Evolutionary conservation across 768 basidiomycete species (phyloP).

Genomic region (Ramaria rubella): DNA sequence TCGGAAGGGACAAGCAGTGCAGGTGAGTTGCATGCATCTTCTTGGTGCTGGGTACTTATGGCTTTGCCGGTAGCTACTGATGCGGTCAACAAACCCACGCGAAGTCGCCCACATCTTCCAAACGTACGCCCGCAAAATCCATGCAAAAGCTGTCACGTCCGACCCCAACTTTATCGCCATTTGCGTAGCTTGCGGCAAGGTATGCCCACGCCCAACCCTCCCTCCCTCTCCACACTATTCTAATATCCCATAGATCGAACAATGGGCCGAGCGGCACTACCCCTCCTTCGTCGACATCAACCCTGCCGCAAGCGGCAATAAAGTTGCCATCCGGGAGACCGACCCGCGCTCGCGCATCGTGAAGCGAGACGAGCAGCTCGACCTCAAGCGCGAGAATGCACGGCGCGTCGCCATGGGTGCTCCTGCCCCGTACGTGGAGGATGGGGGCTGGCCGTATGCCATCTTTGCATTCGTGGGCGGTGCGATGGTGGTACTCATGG

Average conservation of each 20-base stretch:
- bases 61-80: conserved; percentile 60
- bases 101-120: conserved; percentile 89
- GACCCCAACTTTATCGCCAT: conserved; percentile 86
- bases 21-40: conserved; percentile 41
- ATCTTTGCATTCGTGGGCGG: conserved; percentile 12
- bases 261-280: conserved; percentile 91
- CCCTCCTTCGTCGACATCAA: conserved; percentile 72
- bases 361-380: conserved; percentile 37
- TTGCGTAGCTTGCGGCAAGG: conserved; percentile 79
- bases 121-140: conserved; percentile 73
- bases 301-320: conserved; percentile 15
- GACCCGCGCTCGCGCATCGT: conserved; percentile 52
- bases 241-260: conserved; percentile 58
- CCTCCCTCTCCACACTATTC: not conserved
- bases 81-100: conserved; percentile 84
- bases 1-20: conserved; percentile 82
- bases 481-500: conserved; percentile 1
- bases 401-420: not conserved
- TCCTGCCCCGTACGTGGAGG: not conserved
- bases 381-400: conserved; percentile 11
- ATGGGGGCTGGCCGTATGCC: conserved; percentile 10
- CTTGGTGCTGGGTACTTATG: not conserved
- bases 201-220: conserved; percentile 27
- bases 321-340: conserved; percentile 12
- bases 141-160: conserved; percentile 65